A percentile compares a stretch with the other conserved stretches of the same genome.
Conservation (phyloP, 345 rosid species). For the Anacardium occidentale region DNA sequence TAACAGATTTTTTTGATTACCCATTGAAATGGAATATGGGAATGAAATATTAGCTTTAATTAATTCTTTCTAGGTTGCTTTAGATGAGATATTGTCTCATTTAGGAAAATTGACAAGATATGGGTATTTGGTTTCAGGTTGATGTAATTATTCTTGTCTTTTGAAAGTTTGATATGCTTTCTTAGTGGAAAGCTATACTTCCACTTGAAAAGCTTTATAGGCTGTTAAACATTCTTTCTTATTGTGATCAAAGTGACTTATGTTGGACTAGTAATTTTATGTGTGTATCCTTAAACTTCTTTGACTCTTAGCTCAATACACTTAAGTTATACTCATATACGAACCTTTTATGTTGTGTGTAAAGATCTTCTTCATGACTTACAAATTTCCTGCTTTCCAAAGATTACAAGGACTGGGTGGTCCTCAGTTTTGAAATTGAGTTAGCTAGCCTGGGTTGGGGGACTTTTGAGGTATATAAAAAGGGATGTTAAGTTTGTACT, state of each 20-base stretch:
- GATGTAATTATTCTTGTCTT: background rate
- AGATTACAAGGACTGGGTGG: background rate
- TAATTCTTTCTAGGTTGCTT: background rate
- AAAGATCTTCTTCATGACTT: background rate
- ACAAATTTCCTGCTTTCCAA: too few species aligned
- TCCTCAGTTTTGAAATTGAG: background rate
- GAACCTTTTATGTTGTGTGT: too few species aligned
- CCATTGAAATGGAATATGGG: background rate
- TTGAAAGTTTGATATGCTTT: background rate
- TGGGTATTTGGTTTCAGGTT: background rate
- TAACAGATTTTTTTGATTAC: background rate
- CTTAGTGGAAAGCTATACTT: background rate
- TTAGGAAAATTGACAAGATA: background rate
- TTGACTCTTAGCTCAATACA: background rate
- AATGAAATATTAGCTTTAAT: conserved; percentile 2
- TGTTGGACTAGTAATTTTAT: background rate
- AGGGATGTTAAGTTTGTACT: background rate
- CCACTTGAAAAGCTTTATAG: background rate
- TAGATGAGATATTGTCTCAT: background rate
- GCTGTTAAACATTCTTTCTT: background rate
- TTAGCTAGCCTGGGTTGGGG: too few species aligned
- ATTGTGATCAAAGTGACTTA: background rate
- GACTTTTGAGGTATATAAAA: too few species aligned
- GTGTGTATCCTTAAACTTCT: background rate
- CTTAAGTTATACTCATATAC: too few species aligned